Evolutionary conservation across 1,284 basidiomycete genomes (phyloP).

Genomic region (Microbotryum violaceum): DNA sequence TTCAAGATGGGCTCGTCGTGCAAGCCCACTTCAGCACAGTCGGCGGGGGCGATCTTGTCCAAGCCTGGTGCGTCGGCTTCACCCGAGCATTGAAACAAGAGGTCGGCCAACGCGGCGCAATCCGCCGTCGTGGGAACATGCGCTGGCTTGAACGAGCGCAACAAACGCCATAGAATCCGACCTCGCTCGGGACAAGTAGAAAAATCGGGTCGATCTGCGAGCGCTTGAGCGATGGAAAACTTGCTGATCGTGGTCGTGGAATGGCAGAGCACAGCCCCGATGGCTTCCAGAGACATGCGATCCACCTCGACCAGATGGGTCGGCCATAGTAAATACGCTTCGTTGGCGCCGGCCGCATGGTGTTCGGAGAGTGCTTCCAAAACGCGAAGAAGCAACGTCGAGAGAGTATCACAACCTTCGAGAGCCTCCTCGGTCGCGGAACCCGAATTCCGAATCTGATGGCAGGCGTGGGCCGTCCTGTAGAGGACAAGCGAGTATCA

Average conservation of each 20-base stretch:
- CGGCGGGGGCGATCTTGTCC: not conserved
- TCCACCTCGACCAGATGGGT: not conserved
- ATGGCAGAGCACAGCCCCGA: constrained; percentile 15
- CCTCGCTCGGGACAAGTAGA: not conserved
- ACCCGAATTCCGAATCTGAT: not conserved
- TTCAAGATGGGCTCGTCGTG: no score
- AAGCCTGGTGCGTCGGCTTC: constrained; percentile 8
- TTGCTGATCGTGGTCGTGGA: constrained; percentile 13
- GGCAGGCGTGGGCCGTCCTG: constrained; percentile 57
- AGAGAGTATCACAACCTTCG: not conserved
- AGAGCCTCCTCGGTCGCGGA: not conserved
- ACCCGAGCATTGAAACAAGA: constrained; percentile 14
- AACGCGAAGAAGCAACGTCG: not conserved
- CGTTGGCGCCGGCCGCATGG: not conserved
- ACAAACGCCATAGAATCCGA: constrained; percentile 13
- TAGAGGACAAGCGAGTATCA: constrained; percentile 47
- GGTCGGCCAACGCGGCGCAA: constrained; percentile 16
- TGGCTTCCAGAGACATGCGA: not conserved
- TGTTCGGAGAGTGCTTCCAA: constrained; percentile 10
- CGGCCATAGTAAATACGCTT: constrained; percentile 16
- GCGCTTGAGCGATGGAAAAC: constrained; percentile 11
- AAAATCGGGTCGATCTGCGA: constrained; percentile 6
- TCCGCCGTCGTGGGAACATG: not conserved
- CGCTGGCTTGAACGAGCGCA: constrained; percentile 5
- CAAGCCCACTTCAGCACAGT: no score